Base-by-base conservation (phyloP, 805 yeast species). In the Lachancea waltii region DNA sequence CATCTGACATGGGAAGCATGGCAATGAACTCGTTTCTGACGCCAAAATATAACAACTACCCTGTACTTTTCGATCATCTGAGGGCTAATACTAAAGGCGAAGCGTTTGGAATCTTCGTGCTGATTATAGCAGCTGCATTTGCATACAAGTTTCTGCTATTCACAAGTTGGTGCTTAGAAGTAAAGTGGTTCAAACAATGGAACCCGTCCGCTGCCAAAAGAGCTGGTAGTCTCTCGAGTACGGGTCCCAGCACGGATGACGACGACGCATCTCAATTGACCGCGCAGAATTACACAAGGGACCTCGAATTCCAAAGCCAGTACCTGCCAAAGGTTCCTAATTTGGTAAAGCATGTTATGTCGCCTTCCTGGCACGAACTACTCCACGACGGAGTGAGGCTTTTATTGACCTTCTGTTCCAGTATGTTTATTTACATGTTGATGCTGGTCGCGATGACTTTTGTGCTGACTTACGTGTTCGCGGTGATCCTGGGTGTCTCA, bases 371-470 rank as follows among this genome's bases (percentile, higher is more conserved):
- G 30, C 47, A 43, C 14, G 60, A 54, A 18, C 42, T 59, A 15
- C 45, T 42, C 13, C 61, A 60, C 28, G 86, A 83, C 60, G 32
- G 70, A 3, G 65, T 80, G 5, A 66, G 90, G 49, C 59, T 79
- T 13, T 24, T 70, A 0, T 46, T 83, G 17, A 70, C 78, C 8
- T 77, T 83, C 45, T 54, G 75, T 13, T 73, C 83, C 3, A 81
- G 83, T 15, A 65, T 81, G 69, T 54, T 83, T 34, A 79, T 82
- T 9, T 83, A 78, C 53, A 80, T 80, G 24, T 60, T 83, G 50
- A 83, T 83, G 94, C 69, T 83, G 63, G 87, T 78, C 11, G 81
- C 82, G 5, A 83, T 83, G 94, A 68, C 81, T 28, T 82, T 68
- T 54, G 71, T 81, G 7, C 48, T 81, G 32, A 61, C 76, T 0